phyloP scores from a whole-genome alignment of 495 filamentous ascomycete species.

The Venustampulla echinocandica region DNA sequence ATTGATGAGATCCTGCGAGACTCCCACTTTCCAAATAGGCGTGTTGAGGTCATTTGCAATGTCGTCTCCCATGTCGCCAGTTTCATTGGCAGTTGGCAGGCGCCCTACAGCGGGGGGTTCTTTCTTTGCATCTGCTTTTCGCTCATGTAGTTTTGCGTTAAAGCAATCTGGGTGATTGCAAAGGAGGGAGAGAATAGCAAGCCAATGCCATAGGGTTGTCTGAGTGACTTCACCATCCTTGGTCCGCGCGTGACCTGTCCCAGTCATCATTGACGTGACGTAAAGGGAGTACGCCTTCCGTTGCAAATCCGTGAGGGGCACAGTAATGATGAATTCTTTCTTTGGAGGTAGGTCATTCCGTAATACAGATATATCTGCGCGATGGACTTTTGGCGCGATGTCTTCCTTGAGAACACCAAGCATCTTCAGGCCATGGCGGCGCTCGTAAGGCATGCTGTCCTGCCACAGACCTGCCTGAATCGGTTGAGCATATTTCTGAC shows the following conservation, averaged over 20 bases:
- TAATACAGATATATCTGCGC: slow-evolving; percentile 61
- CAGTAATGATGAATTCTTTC: slow-evolving; percentile 68
- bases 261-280: slow-evolving; percentile 30
- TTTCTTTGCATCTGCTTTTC: slow-evolving; percentile 23
- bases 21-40: slow-evolving; percentile 26
- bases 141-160: slow-evolving; percentile 39
- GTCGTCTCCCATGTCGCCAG: slow-evolving; percentile 22
- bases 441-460: slow-evolving; percentile 48
- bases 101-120: slow-evolving; percentile 1
- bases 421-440: slow-evolving; percentile 51
- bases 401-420: slow-evolving; percentile 62
- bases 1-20: slow-evolving; percentile 16
- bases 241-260: slow-evolving; percentile 9
- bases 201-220: slow-evolving; percentile 39
- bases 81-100: slow-evolving; percentile 7
- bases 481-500: slow-evolving; percentile 55
- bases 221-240: slow-evolving; percentile 26
- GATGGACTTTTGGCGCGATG: slow-evolving; percentile 70
- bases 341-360: slow-evolving; percentile 58
- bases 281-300: slow-evolving; percentile 52
- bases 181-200: slow-evolving; percentile 50
- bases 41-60: slow-evolving; percentile 26
- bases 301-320: slow-evolving; percentile 64
- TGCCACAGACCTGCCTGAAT: slow-evolving; percentile 61
- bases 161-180: slow-evolving; percentile 71